These are phyloP conservation scores for Xylariaceae sp. DNA, from an alignment of 2,329 filamentous ascomycete species.

Conservation along the genomic window DNA sequence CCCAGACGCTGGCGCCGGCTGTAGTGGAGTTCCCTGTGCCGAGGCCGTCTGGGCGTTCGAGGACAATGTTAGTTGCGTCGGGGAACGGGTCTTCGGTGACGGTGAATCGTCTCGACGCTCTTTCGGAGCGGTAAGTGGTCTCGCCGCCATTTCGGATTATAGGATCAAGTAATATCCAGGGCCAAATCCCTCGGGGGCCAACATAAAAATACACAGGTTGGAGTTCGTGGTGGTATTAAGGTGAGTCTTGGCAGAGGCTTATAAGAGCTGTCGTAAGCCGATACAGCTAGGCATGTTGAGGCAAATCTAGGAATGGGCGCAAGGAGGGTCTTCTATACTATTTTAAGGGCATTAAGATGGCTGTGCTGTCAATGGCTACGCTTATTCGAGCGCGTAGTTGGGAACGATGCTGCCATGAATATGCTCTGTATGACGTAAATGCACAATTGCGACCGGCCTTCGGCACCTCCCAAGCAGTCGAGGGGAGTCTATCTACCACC, in stretches of 20 bases:
- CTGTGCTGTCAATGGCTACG: too few relatives aligned
- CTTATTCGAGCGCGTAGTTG: too few relatives aligned
- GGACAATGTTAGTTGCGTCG: background rate
- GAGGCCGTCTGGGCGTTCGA: background rate
- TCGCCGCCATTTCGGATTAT: conserved; percentile 6
- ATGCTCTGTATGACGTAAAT: too few relatives aligned
- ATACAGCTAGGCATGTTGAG: background rate
- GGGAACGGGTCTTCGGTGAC: background rate
- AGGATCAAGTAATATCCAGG: background rate
- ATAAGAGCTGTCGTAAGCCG: background rate
- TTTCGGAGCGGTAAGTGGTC: background rate
- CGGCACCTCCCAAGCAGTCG: too few relatives aligned
- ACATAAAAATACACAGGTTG: background rate
- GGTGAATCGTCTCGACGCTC: background rate
- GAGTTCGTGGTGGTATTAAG: background rate
- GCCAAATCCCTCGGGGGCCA: background rate
- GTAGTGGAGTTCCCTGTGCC: conserved; percentile 2
- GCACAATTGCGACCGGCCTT: too few relatives aligned
- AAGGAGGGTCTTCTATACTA: too few relatives aligned
- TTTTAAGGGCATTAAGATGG: too few relatives aligned
- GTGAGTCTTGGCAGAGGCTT: conserved; percentile 15
- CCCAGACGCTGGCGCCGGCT: background rate
- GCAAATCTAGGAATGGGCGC: background rate
- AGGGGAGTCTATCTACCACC: too few relatives aligned
- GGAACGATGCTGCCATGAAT: too few relatives aligned